Evolutionary conservation across 768 basidiomycete species (phyloP).

Genomic region (Sporobolomyces roseus): DNA sequence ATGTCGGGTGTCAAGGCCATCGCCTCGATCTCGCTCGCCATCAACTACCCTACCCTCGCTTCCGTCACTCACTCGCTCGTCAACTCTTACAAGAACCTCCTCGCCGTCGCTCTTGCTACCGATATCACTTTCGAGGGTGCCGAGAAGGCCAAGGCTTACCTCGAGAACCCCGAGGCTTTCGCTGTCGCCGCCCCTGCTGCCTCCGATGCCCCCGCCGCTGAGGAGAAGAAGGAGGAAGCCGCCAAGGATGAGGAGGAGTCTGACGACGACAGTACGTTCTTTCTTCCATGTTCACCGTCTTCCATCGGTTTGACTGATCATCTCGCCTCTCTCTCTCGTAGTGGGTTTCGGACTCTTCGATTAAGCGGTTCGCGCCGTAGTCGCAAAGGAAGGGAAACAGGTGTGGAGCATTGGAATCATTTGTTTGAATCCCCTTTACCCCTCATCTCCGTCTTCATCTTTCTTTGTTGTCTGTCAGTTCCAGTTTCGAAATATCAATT

Average conservation of each 20-base stretch:
- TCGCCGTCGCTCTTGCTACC: slow-evolving; percentile 60
- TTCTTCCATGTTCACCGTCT: background rate
- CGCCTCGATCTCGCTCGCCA: slow-evolving; percentile 89
- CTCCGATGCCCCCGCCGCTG: slow-evolving; percentile 52
- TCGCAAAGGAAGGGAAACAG: slow-evolving; percentile 1
- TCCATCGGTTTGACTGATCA: background rate
- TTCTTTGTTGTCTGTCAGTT: slow-evolving; percentile 2
- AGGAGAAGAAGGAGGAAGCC: slow-evolving; percentile 54
- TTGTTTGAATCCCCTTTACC: background rate
- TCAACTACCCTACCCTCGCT: slow-evolving; percentile 92
- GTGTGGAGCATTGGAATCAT: slow-evolving; percentile 5
- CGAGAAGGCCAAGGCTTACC: slow-evolving; percentile 94
- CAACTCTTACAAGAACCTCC: slow-evolving; percentile 98
- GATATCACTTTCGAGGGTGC: slow-evolving; percentile 92
- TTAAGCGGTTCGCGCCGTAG: slow-evolving; percentile 16
- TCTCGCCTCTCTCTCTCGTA: slow-evolving; percentile 21
- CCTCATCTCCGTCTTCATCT: background rate
- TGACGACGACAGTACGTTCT: slow-evolving; percentile 83
- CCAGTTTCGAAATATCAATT: background rate
- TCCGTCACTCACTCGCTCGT: slow-evolving; percentile 92
- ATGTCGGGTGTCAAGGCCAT: slow-evolving; percentile 88
- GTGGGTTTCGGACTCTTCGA: slow-evolving; percentile 56
- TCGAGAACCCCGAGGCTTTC: slow-evolving; percentile 98
- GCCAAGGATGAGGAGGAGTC: slow-evolving; percentile 73
- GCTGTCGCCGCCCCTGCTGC: slow-evolving; percentile 70